Evolutionary conservation across 2,329 filamentous ascomycete species (phyloP), one percentile per base, ranked within the genome.

Genomic region (Bipolaris oryzae): DNA sequence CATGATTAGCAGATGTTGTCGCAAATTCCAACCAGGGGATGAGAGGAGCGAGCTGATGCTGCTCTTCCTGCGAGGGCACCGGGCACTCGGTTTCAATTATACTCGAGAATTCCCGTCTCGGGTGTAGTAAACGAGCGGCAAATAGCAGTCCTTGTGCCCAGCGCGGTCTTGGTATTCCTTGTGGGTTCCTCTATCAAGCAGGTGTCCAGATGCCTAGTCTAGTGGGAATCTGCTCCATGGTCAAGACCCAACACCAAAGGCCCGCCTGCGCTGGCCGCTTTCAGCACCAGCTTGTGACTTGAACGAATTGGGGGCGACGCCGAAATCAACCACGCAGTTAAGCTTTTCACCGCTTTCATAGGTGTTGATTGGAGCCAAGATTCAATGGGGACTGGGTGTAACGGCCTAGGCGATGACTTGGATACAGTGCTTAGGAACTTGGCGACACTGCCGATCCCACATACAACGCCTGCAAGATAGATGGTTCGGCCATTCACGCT

Each of bases 241-340:
- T 48, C 45, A 37, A 23, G 33, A 28, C 33, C 34, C 34, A 28
- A 48, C 34, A 25, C 34, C 33, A 37, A 16, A 48, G 39, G 39
- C 52, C 28, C 25, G 41, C 34, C 33, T 39, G 38, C 31, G 33
- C 33, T 43, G 6, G 34, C 41, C 53, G 38, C 39, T 41, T 41
- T 39, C 51, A 33, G 31, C 28, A 45, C 23, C 53, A 73, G 70
- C 68, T 69, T 68, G 68, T 71, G 70, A 64, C 61, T 63, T 59
- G 61, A 51, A 63, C 68, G 64, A 66, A 45, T 45, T 34, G 38
- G 50, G 38, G 37, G 16, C 39, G 31, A 43, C 16, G 46, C 49
- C 23, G 47, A 51, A 45, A 45, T 20, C 42, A 55, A 55, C 34
- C 23, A 46, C 23, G 21, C 41, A 34, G 23, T 54, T 43, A 41